Conservation (phyloP, 306 rosid species). For the Carpinus viminea region DNA sequence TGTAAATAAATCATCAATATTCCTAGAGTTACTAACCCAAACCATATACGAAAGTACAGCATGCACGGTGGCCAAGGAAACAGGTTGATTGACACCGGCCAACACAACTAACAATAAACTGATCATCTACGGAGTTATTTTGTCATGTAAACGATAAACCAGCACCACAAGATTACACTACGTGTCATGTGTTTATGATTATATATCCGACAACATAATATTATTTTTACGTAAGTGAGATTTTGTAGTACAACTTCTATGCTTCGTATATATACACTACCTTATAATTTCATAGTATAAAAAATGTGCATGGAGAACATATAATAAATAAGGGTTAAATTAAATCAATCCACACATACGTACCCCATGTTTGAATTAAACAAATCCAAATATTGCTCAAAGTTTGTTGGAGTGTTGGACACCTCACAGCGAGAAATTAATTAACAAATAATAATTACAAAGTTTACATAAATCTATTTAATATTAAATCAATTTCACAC, state of each 20-base stretch:
- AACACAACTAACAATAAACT: background rate
- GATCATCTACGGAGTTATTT: constrained; percentile 28
- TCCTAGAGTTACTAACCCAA: background rate
- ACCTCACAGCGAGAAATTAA: constrained; percentile 31
- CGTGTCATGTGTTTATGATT: constrained; percentile 14
- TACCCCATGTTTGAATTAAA: background rate
- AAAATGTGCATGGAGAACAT: constrained; percentile 20
- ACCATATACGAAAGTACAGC: background rate
- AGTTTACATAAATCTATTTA: background rate
- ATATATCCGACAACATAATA: background rate
- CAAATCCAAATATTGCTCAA: constrained; percentile 40
- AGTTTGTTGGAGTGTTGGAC: constrained; percentile 62
- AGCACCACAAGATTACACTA: constrained; percentile 13
- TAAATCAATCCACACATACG: no score
- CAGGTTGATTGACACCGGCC: constrained; percentile 20
- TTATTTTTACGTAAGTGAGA: background rate
- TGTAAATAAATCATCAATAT: background rate
- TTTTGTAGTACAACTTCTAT: background rate
- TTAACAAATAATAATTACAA: constrained; percentile 23
- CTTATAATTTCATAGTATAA: background rate
- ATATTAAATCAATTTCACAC: constrained; percentile 26
- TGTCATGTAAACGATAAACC: constrained; percentile 16
- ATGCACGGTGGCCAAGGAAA: background rate
- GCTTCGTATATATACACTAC: background rate
- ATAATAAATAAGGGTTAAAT: background rate